Evolutionary conservation across 2,329 filamentous ascomycete species (phyloP).

Genomic region (Fusarium acutatum): DNA sequence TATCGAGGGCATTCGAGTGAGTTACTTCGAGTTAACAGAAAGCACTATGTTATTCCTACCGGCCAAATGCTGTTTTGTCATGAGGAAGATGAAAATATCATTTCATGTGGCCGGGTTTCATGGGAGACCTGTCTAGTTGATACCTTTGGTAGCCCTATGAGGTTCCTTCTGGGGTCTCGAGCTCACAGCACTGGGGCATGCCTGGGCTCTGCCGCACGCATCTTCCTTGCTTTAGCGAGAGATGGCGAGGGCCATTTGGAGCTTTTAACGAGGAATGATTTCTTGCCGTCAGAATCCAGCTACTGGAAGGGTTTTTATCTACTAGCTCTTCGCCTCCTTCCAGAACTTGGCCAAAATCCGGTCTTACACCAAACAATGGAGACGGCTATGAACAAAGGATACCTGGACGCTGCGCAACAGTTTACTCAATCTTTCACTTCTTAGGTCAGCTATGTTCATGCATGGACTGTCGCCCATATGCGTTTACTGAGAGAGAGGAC

Average conservation of each 20-base stretch:
- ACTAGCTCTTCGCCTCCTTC: rapidly evolving
- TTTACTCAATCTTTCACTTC: rapidly evolving
- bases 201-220: rapidly evolving
- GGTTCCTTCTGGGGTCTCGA: rapidly evolving
- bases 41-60: rapidly evolving
- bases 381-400: rapidly evolving
- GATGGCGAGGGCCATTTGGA: background rate
- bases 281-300: background rate
- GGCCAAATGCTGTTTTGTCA: rapidly evolving
- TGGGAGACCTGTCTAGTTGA: background rate
- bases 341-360: rapidly evolving
- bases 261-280: no score
- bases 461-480: rapidly evolving
- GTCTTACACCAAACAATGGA: background rate
- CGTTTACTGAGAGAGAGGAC: rapidly evolving
- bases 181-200: rapidly evolving
- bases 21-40: rapidly evolving
- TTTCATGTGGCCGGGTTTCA: rapidly evolving
- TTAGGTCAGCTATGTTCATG: rapidly evolving
- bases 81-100: rapidly evolving
- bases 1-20: rapidly evolving
- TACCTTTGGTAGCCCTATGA: background rate
- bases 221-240: rapidly evolving
- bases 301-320: rapidly evolving
- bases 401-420: rapidly evolving